Base-by-base conservation (phyloP, 441 rosid species). In the Bocquillonia castaneifolia region DNA sequence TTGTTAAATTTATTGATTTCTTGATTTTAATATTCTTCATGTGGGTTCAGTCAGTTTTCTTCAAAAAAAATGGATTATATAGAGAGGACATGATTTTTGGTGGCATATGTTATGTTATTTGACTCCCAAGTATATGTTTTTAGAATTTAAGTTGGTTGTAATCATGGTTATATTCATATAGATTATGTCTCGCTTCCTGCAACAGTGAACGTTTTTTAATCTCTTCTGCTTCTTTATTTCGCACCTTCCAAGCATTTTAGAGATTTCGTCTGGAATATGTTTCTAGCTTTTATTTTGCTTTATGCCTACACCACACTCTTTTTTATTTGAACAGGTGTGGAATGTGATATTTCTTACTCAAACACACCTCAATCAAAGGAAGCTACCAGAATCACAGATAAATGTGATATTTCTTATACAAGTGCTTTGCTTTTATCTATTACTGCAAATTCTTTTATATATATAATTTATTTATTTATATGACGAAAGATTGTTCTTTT, bases 31-130 rank as follows among this genome's bases (percentile, higher is more conserved):
- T n/a, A n/a, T n/a, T 84, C 99, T 92, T 87, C 97, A 90, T 96
- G 97, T 94, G 96, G 98, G 98, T 90, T 94, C 94, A 86, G 77
- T 85, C 90, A 83, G 89, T 87, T 85, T 83, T 90, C 93, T 87
- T 92, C 95, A 77, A 80, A 80, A 77, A 80, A 77, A n/a, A n/a
- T n/a, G 90, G 85, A 82, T 86, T 91, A 81, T 89, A 83, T 90
- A 85, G 90, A 74, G 86, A 78, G 80, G 84, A 69, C 90, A 80
- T 87, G 86, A 88, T 60, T 82, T 76, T 81, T 90, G 89, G 82
- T 87, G 92, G 87, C 81, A 74, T 48, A n/a, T 89, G 74, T 82
- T 85, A 60, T 86, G 79, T 86, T 84, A 76, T 84, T 83, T 82
- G 85, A 76, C 80, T 72, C 80, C n/a, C 84, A 61, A 81, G 85